Evolutionary conservation across 2,329 filamentous ascomycete species (phyloP).

Genomic region (Knufia fluminis): DNA sequence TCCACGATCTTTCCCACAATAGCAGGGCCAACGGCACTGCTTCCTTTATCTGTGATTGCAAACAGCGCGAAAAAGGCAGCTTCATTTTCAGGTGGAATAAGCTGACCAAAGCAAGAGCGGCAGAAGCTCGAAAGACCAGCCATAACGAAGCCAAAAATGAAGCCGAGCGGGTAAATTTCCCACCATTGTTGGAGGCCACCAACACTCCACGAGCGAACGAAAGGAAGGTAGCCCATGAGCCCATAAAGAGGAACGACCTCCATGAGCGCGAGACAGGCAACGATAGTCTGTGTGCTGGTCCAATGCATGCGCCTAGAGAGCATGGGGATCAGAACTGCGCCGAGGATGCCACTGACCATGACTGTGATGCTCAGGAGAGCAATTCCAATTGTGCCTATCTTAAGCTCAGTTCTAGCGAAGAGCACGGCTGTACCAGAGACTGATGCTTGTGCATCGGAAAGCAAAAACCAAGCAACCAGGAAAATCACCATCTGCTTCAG

Average conservation of each 20-base stretch:
- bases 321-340: conserved; percentile 75
- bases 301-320: conserved; percentile 60
- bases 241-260: conserved; percentile 88
- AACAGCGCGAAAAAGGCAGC: conserved; percentile 90
- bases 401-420: conserved; percentile 79
- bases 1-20: conserved; percentile 86
- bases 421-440: conserved; percentile 84
- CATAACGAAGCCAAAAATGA: conserved; percentile 78
- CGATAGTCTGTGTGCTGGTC: conserved; percentile 70
- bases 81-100: conserved; percentile 83
- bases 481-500: conserved; percentile 72
- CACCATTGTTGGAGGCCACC: conserved; percentile 75
- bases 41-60: conserved; percentile 90
- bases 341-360: conserved; percentile 67
- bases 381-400: conserved; percentile 71
- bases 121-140: conserved; percentile 82
- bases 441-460: conserved; percentile 84
- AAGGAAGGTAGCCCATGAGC: conserved; percentile 70
- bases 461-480: conserved; percentile 77
- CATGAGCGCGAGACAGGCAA: conserved; percentile 77
- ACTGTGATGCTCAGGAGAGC: conserved; percentile 84
- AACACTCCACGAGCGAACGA: conserved; percentile 62
- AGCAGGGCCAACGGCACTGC: conserved; percentile 77
- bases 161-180: conserved; percentile 86
- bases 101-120: conserved; percentile 72